Conservation (phyloP, 2,329 filamentous ascomycete genomes). For the Orbilia blumenaviensis region DNA sequence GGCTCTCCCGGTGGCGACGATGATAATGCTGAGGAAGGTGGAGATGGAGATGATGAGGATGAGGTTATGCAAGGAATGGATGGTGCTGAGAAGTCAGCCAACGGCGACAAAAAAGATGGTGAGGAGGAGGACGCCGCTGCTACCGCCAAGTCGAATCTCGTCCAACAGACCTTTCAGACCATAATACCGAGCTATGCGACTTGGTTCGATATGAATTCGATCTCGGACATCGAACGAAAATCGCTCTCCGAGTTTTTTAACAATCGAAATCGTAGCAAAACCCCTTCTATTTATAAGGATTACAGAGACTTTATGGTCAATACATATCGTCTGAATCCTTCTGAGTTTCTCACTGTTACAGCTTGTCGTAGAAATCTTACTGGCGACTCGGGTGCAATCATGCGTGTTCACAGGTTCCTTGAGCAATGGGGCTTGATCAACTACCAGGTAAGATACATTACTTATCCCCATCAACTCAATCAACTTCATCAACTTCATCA, state of each 20-base stretch:
- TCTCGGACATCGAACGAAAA: conserved; percentile 92
- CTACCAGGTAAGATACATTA: conserved; percentile 90
- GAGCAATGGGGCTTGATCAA: conserved; percentile 99
- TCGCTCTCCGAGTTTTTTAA: conserved; percentile 98
- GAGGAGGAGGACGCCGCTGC: conserved; percentile 67
- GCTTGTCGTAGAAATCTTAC: conserved; percentile 94
- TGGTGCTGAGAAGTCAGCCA: conserved; percentile 65
- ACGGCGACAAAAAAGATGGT: conserved; percentile 61
- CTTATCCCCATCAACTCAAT: too few relatives aligned
- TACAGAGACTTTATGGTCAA: conserved; percentile 99
- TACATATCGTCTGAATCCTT: conserved; percentile 93
- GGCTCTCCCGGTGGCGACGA: conserved; percentile 50
- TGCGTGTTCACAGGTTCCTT: conserved; percentile 96
- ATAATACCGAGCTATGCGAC: conserved; percentile 97
- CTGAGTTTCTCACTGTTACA: conserved; percentile 96
- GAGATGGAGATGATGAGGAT: conserved; percentile 55
- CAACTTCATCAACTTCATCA: too few relatives aligned
- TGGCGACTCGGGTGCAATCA: conserved; percentile 97
- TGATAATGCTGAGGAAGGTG: conserved; percentile 43
- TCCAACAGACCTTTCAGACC: conserved; percentile 92
- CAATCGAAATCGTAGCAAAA: conserved; percentile 97
- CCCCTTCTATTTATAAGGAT: conserved; percentile 94
- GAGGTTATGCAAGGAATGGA: conserved; percentile 61
- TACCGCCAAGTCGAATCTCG: conserved; percentile 87
- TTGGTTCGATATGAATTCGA: conserved; percentile 97